Base-by-base conservation (phyloP, 805 yeast species). In the Citeromyces matritensis region DNA sequence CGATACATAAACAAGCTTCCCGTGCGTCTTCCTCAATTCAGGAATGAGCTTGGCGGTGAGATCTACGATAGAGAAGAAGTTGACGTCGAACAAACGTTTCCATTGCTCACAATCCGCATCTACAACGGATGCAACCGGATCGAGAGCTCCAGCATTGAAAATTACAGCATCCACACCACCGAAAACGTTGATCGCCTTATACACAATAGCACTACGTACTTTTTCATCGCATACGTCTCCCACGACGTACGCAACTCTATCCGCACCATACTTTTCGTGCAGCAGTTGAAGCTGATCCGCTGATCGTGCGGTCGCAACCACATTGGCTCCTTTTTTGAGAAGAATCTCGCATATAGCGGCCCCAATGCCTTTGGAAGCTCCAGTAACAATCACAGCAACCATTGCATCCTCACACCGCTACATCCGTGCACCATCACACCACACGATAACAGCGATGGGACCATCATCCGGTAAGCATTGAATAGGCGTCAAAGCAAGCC, bases 341-440 rank as follows among this genome's bases (percentile, higher is more conserved):
- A 69, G 52, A 10, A 57, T 43, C 25, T 66, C 63, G 3, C 77
- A 83, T 40, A 79, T 72, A 1, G 85, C 65, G n/a, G 63, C 67
- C 3, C 98, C 98, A 44, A 88, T 77, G 4, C 96, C 94, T 48
- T 69, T 64, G 2, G 83, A 73, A 5, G 73, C 76, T 24, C 83
- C 81, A 1, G 81, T 73, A 2, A 74, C 63, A 9, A 70, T 48
- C 9, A 66, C 45, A 8, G 63, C 60, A 23, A 48, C 45, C 47
- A 53, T 49, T 11, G 29, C 19, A 13, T 13, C 29, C 15, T 6
- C 8, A 6, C 14, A 11, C 14, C 14, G 25, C 9, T 23, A 10
- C 10, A 9, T 9, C 25, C 25, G 9, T 7, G 21, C 21, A 17
- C 7, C 21, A 5, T 5, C 21, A 17, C 21, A 17, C 21, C 21